Evolutionary conservation across 306 rosid genomes (phyloP), one percentile per base, ranked within the genome.

Genomic region (Dryas alaskensis): DNA sequence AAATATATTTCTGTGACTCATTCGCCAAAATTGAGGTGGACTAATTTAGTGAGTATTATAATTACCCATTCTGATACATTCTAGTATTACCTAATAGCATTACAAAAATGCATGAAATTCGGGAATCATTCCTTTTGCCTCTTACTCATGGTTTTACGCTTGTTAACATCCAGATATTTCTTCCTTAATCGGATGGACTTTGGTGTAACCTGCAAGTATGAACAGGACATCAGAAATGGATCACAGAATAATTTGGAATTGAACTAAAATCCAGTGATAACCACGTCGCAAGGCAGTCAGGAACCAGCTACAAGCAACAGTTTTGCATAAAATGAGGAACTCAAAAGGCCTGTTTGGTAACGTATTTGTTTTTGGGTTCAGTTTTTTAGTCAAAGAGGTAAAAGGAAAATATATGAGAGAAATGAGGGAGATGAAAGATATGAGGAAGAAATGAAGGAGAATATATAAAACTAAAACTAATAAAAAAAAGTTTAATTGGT

Each of bases 141-240:
- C 80, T 72, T 88, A 27, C 97, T 94, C 99, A 94, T 92, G 73
- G 78, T 25, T 85, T 92, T 94, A 40, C 99, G 97, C 86, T 89
- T 94, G 89, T 72, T 88, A 46, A 83, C 97, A 39, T 94, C 99
- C 73, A 92, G 89, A 79, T 92, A 92, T 77, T 88, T 94, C 84
- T 94, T 94, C 81, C 99, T 83, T 65, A 94, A 81, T 60, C 99
- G 86, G 64, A 94, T 89, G 60, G 88, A 72, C 84, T 94, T 92
- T 39, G 99, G 99, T 25, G 99, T 94, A 75, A 94, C 99, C 98
- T 94, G 76, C 78, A 78, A 7, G 51, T 6, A 25, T 10, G 57
- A 12, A 72, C 19, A 67, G 59, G 59, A 74, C 5, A 60, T 78
- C 5, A 37, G 17, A 60, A 60, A 60, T 60, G 37, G 50, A 55